Conservation (phyloP, 1,284 basidiomycete species). For the Wallemia ichthyophaga region DNA sequence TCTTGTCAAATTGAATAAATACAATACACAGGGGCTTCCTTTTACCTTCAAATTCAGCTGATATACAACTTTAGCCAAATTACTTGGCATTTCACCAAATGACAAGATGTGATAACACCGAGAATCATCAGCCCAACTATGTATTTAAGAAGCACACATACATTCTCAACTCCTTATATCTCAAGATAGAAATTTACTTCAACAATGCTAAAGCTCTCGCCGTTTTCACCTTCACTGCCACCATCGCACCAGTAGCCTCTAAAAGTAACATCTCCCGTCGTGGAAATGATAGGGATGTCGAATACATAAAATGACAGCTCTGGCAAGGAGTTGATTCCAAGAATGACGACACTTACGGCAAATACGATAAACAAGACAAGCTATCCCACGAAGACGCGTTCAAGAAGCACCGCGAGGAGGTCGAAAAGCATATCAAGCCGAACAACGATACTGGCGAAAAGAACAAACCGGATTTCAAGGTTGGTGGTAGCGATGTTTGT, state of each 20-base stretch:
- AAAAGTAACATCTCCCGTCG: background rate
- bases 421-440: no score
- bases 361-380: background rate
- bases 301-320: background rate
- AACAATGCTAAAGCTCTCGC: background rate
- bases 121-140: background rate
- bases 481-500: no score
- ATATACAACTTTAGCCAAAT: no score
- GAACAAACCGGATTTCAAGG: no score
- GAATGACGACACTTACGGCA: no score
- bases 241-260: background rate
- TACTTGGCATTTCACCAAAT: no score
- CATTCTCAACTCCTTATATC: background rate
- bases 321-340: no score
- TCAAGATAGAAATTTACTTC: background rate
- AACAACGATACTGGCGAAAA: no score
- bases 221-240: background rate
- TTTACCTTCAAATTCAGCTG: no score
- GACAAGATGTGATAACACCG: background rate
- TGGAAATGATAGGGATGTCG: background rate
- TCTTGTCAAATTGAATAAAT: no score
- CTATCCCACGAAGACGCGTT: background rate
- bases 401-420: background rate
- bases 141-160: background rate
- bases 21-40: no score